Evolutionary conservation across 2,329 filamentous ascomycete species (phyloP).

Genomic region (Talaromyces sp.): DNA sequence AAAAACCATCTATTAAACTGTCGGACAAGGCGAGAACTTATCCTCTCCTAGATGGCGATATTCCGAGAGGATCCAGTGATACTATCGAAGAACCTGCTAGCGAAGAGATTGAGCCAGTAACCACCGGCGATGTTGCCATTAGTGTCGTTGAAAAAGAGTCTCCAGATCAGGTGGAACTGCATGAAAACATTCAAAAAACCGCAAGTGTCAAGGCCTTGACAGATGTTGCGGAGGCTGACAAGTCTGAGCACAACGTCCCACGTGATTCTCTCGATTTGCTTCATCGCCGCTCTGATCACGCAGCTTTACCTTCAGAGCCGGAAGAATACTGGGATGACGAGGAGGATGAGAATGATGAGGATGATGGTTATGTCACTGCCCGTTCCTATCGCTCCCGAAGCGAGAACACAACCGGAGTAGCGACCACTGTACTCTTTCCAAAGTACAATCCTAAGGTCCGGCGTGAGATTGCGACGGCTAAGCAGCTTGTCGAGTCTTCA

Average conservation of each 20-base stretch:
- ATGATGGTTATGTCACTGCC: conserved; percentile 70
- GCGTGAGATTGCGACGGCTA: conserved; percentile 68
- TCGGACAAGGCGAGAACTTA: background rate
- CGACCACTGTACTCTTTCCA: conserved; percentile 67
- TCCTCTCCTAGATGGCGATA: background rate
- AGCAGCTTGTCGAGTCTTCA: conserved; percentile 62
- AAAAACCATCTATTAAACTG: background rate
- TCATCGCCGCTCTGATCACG: conserved; percentile 23
- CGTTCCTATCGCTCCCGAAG: conserved; percentile 71
- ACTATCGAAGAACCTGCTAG: conserved; percentile 1
- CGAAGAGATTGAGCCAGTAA: background rate
- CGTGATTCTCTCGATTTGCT: conserved; percentile 23
- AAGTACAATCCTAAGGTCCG: conserved; percentile 64
- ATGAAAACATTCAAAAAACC: conserved; percentile 16
- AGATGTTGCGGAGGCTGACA: conserved; percentile 19
- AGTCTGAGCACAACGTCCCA: conserved; percentile 6
- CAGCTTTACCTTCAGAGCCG: conserved; percentile 45
- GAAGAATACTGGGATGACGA: conserved; percentile 76
- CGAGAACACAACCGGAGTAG: conserved; percentile 66
- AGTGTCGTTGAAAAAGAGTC: conserved; percentile 1
- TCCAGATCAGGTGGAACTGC: conserved; percentile 5
- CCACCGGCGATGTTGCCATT: background rate
- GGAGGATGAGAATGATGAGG: conserved; percentile 69
- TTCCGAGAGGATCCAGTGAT: background rate
- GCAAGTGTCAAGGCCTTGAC: conserved; percentile 15